Conservation (phyloP, 2,329 filamentous ascomycete genomes). For the Alternaria brassicae region DNA sequence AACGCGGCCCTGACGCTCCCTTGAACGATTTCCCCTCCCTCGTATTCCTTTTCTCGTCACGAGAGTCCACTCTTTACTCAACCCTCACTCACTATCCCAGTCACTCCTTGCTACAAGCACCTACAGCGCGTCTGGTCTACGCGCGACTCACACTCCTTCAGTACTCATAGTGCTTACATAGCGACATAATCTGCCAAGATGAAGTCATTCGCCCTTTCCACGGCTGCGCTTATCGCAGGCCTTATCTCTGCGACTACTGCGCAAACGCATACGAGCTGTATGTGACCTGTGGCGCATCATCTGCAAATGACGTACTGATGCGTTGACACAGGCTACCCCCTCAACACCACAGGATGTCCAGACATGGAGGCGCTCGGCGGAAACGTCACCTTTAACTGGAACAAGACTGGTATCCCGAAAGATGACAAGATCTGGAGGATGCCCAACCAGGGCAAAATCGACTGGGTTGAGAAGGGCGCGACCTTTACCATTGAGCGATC, state of each 20-base stretch:
- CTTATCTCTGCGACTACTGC: slow-evolving; percentile 61
- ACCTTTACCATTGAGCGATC: slow-evolving; percentile 73
- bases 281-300: not conserved
- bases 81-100: slow-evolving; percentile 18
- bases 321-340: slow-evolving; percentile 67
- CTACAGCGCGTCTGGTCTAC: slow-evolving; percentile 47
- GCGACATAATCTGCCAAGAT: slow-evolving; percentile 27
- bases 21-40: slow-evolving; percentile 22
- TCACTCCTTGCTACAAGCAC: slow-evolving; percentile 31
- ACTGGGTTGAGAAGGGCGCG: slow-evolving; percentile 69
- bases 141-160: slow-evolving; percentile 44
- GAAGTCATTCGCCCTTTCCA: slow-evolving; percentile 45
- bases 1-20: slow-evolving; percentile 37
- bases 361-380: slow-evolving; percentile 74
- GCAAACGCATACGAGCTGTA: slow-evolving; percentile 74
- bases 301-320: not conserved
- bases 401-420: slow-evolving; percentile 57
- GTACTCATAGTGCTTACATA: slow-evolving; percentile 11
- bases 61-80: slow-evolving; percentile 41
- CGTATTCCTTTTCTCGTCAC: slow-evolving; percentile 26
- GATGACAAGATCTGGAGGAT: slow-evolving; percentile 63
- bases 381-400: slow-evolving; percentile 59
- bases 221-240: slow-evolving; percentile 47
- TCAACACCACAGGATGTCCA: slow-evolving; percentile 71
- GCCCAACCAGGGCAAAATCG: slow-evolving; percentile 69